Percentiles rank a stretch among this genome's conserved stretches.
These are phyloP conservation scores for Starmerella gropengiesseri DNA, from an alignment of 805 yeast species.

Conservation along the genomic window DNA sequence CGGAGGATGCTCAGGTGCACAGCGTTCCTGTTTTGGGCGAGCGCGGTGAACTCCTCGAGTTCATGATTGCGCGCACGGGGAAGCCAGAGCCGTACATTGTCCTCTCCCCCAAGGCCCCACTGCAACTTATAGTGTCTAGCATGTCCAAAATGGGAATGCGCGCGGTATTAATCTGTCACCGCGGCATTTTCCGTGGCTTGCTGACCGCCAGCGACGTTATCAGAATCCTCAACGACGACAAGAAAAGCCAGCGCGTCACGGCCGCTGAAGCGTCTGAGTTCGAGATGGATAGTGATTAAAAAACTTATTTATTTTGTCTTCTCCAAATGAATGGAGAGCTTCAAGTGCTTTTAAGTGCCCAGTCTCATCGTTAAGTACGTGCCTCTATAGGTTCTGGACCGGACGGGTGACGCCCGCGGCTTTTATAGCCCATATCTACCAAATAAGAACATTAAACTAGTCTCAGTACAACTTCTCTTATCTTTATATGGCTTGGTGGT, in stretches of 20 bases:
- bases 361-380: too few species aligned
- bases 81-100: constrained; percentile 17
- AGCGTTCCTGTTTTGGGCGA: constrained; percentile 19
- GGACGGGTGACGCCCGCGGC: too few species aligned
- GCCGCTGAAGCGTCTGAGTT: constrained; percentile 9
- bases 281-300: constrained; percentile 10
- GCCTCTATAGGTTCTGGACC: too few species aligned
- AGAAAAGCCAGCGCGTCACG: neutral
- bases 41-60: constrained; percentile 12
- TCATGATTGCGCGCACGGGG: constrained; percentile 11
- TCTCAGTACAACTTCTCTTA: too few species aligned
- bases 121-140: constrained; percentile 10
- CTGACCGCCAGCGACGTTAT: constrained; percentile 18
- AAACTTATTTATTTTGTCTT: too few species aligned
- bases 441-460: too few species aligned
- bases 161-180: constrained; percentile 15
- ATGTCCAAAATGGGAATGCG: constrained; percentile 20
- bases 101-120: constrained; percentile 16
- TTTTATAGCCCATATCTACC: too few species aligned
- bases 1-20: neutral
- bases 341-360: too few species aligned
- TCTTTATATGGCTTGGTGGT: too few species aligned
- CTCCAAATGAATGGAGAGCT: too few species aligned
- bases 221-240: constrained; percentile 1
- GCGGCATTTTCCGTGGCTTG: constrained; percentile 15